Base-by-base conservation (phyloP, 176 grass and related monocot genomes). In the Chrysopogon serrulatus region DNA sequence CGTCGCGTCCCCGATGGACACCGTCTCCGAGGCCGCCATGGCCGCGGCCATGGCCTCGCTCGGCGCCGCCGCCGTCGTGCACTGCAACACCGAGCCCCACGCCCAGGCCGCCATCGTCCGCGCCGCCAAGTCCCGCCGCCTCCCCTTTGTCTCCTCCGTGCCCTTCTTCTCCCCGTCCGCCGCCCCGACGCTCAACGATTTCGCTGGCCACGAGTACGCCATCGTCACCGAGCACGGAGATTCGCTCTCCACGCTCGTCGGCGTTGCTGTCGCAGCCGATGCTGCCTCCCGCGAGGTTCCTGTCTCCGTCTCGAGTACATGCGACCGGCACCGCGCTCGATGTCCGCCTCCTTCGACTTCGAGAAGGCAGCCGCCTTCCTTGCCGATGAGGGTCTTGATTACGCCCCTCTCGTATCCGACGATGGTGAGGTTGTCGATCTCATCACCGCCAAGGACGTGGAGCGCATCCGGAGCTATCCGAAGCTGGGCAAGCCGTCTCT, bases 1-100 rank as follows among this genome's bases (percentile, higher is more conserved):
- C 80, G 91, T 99, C 8, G 93, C 96, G 5, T 96, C 93, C n/a
- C 96, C 93, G 35, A 99, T 99, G 96, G 96, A 99, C 80, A 96
- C 93, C 47, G 91, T 98, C 17, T 98, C 96, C 27, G 93, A 98
- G 83, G 73, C 96, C 14, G 18, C 83, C 72, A 95, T 98, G 96
- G 89, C 93, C 27, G 89, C 70, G 19, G 91, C 93, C 26, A 95
- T 98, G 96, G 96, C 96, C 19, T 87, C 91, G 41, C 93, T 98
- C 47, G 93, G 93, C 40, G 93, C 76, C 41, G 91, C 51, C 36
- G 96, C 93, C 34, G 82, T 92, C 67, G 85, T 96, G 17, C 96
- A 95, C 87, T 83, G 79, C 87, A 95, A 98, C 85, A 83, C 74
- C 68, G 71, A 87, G 24, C 72, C 93, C 8, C 54, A 62, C 28